Evolutionary conservation across 495 filamentous ascomycete species (phyloP).

Genomic region (Ascobolus immersus): DNA sequence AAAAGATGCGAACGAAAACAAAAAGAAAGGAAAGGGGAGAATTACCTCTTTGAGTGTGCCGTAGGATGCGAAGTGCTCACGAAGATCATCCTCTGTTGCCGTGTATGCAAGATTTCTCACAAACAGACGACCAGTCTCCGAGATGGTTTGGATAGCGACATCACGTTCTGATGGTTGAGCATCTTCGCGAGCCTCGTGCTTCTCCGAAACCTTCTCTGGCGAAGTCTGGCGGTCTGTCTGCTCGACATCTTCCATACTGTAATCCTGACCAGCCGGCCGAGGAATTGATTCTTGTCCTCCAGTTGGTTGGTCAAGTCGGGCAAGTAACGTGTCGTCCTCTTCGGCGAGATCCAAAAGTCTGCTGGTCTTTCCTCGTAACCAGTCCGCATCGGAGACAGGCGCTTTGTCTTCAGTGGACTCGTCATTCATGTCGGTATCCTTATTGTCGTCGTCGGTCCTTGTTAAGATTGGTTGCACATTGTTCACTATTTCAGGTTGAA

Average conservation of each 20-base stretch:
- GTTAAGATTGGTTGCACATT: neutral
- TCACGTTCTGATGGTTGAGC: no score
- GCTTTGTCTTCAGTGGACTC: conserved; percentile 1
- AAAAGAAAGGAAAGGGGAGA: conserved; percentile 7
- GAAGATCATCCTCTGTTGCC: conserved; percentile 50
- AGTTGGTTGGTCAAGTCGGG: neutral
- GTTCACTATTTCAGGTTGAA: neutral
- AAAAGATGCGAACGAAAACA: conserved; percentile 17
- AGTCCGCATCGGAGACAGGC: conserved; percentile 53
- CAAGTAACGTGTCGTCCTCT: conserved; percentile 24
- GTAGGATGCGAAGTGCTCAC: conserved; percentile 38
- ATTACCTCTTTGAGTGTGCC: conserved; percentile 68
- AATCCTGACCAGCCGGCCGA: neutral
- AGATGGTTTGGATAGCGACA: conserved; percentile 23
- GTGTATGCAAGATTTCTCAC: conserved; percentile 70
- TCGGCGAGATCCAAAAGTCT: conserved; percentile 64
- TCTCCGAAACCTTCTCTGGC: conserved; percentile 12
- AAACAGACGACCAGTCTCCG: conserved; percentile 46
- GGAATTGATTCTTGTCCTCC: neutral
- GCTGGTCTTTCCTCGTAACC: conserved; percentile 81
- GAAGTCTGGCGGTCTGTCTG: conserved; percentile 11
- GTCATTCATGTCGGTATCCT: conserved; percentile 3
- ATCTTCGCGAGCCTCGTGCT: conserved; percentile 12
- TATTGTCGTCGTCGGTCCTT: conserved; percentile 4
- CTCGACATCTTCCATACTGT: conserved; percentile 6